phyloP scores from a whole-genome alignment of 2,329 filamentous ascomycete genomes.

The Microsporum canis region DNA sequence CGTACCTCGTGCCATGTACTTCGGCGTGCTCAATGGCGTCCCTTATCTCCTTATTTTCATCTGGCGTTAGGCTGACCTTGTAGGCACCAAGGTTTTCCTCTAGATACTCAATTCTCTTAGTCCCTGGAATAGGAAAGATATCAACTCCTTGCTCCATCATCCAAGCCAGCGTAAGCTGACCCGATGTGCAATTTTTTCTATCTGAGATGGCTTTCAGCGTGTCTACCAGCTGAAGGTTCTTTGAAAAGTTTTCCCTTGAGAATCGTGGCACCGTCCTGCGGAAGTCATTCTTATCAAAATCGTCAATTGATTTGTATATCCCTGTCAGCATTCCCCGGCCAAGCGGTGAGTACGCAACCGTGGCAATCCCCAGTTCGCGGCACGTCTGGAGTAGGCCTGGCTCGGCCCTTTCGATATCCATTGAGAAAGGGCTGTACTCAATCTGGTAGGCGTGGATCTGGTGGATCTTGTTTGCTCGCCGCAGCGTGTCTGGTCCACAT shows the following conservation, averaged over 20 bases:
- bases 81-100: no score
- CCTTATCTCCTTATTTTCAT: no score
- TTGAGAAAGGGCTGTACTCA: neutral
- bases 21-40: no score
- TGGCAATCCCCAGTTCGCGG: conserved; percentile 45
- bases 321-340: conserved; percentile 46
- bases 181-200: conserved; percentile 33
- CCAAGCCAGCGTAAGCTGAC: conserved; percentile 42
- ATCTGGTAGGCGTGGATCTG: no score
- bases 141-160: conserved; percentile 16
- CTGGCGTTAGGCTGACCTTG: no score
- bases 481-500: no score
- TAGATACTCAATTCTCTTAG: no score
- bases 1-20: no score
- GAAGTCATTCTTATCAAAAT: conserved; percentile 39
- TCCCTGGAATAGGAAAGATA: no score
- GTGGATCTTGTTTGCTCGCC: no score
- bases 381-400: conserved; percentile 49
- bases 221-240: conserved; percentile 40
- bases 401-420: neutral
- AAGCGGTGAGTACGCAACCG: conserved; percentile 50
- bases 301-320: conserved; percentile 35
- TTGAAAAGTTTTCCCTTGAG: conserved; percentile 32
- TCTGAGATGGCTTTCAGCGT: conserved; percentile 36
- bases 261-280: conserved; percentile 38